A percentile compares a stretch with the other conserved stretches of the same genome.
phyloP scores from a whole-genome alignment of 2,329 filamentous ascomycete genomes.

The Botryosphaeria dothidea region DNA sequence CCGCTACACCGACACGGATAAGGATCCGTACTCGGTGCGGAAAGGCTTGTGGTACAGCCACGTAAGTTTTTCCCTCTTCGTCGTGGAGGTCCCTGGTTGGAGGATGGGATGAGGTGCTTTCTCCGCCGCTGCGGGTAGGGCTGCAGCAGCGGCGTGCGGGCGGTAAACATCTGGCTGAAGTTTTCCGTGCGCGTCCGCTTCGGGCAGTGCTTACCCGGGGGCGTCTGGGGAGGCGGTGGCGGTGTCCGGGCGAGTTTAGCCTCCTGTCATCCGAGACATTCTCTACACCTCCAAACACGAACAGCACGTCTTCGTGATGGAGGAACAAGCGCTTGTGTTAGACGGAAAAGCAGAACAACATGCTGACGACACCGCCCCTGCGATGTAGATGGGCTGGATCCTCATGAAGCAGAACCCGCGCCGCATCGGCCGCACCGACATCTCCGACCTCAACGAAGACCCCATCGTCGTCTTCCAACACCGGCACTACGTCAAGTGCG shows the following conservation, averaged over 20 bases:
- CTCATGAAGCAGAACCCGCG: constrained; percentile 92
- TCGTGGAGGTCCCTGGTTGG: not conserved
- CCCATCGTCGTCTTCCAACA: constrained; percentile 85
- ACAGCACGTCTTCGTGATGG: not conserved
- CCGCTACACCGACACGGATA: constrained; percentile 89
- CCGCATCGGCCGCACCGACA: constrained; percentile 83
- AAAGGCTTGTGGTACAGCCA: constrained; percentile 64
- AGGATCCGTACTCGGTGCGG: constrained; percentile 87
- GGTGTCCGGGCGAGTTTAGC: not conserved
- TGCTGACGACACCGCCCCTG: constrained; percentile 20
- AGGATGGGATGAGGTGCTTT: not conserved
- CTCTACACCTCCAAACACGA: constrained; percentile 60
- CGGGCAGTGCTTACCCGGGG: not conserved
- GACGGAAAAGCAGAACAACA: constrained; percentile 49
- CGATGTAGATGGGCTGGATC: constrained; percentile 76
- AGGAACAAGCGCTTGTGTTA: no score
- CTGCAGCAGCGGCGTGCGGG: no score
- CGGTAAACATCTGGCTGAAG: not conserved
- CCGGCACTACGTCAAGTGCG: constrained; percentile 79
- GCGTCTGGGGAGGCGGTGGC: not conserved
- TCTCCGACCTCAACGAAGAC: constrained; percentile 85
- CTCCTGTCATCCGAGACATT: not conserved
- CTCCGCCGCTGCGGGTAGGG: not conserved
- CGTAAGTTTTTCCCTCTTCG: not conserved
- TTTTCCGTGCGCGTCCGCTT: not conserved